Evolutionary conservation across 2,329 filamentous ascomycete species (phyloP), one percentile per base, ranked within the genome.

Genomic region (Penicillium sp.): DNA sequence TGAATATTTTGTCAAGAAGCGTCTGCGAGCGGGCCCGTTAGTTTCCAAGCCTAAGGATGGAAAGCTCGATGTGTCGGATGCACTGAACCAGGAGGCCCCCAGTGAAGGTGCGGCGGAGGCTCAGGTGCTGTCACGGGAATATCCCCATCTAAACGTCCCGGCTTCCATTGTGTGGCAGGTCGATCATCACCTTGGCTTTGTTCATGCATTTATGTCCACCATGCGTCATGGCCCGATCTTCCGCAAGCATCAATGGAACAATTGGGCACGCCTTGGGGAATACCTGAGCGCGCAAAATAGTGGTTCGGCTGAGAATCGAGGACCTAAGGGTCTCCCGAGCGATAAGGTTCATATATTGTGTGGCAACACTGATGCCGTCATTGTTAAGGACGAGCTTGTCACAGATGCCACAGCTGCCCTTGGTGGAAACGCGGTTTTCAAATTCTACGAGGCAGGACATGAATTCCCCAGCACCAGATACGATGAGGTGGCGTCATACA

Each of bases 211-310:
- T 66, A 82, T 91, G 66, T 89, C 85, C 56, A 86, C 84, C 29
- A 87, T 93, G 63, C 81, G 86, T 21, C 75, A 89, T 66, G 87
- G 86, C 2, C 90, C 90, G 0, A 85, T 93, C 22, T 84, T 87
- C 59, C 81, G 82, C 13, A 83, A 88, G 61, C 67, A 69, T 2
- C 70, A 76, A 55, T 81, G 86, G 54, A 77, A 79, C 37, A 79
- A 84, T 43, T 93, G 89, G 90, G 69, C 70, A 24, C 73, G 78
- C 1, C 77, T 92, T 31, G 80, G 82, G 0, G 68, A 73, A 14
- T 70, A 81, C 35, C 75, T 89, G 19, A 72, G 74, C 11, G 69
- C 70, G 46, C 74, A 80, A 62, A 78, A 75, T 46, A 66, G 65
- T 21, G 56, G 64, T 14, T 52, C 65, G 14, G 49, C 62, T 19